These are phyloP conservation scores for Chalciporus sphaerocephalus DNA, from an alignment of 768 basidiomycete species.

Conservation along the genomic window DNA sequence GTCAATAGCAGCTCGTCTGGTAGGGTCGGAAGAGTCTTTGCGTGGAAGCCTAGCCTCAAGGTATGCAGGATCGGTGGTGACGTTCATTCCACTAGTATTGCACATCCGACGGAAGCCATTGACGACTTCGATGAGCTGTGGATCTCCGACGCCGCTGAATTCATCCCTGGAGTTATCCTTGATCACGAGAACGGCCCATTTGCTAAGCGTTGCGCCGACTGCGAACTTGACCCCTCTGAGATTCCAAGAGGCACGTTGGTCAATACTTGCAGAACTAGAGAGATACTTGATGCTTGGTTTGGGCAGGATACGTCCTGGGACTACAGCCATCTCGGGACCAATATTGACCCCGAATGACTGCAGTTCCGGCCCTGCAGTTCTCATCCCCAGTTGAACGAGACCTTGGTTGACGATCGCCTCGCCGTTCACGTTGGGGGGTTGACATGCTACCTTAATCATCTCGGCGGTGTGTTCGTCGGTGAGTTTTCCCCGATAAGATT, in stretches of 20 bases:
- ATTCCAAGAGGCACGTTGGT: slow-evolving; percentile 52
- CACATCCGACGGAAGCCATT: slow-evolving; percentile 63
- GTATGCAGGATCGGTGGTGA: slow-evolving; percentile 34
- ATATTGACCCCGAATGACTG: slow-evolving; percentile 43
- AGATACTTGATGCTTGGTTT: slow-evolving; percentile 41
- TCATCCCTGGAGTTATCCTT: slow-evolving; percentile 59
- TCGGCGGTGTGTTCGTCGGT: slow-evolving; percentile 47
- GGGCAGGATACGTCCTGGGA: slow-evolving; percentile 49
- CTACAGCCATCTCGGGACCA: slow-evolving; percentile 49
- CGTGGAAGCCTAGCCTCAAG: slow-evolving; percentile 43
- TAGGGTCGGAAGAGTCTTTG: slow-evolving; percentile 50
- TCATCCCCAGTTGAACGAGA: slow-evolving; percentile 41
- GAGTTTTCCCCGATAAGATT: slow-evolving; percentile 48
- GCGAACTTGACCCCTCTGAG: slow-evolving; percentile 56
- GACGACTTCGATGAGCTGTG: slow-evolving; percentile 43
- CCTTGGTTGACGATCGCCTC: slow-evolving; percentile 41
- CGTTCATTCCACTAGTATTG: slow-evolving; percentile 54
- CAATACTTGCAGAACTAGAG: slow-evolving; percentile 30
- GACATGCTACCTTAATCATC: slow-evolving; percentile 49
- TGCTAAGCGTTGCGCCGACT: slow-evolving; percentile 48
- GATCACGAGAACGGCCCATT: slow-evolving; percentile 70
- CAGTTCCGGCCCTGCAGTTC: slow-evolving; percentile 31
- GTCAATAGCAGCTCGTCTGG: slow-evolving; percentile 46
- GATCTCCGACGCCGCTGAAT: slow-evolving; percentile 52
- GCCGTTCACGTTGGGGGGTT: slow-evolving; percentile 47